Percentiles rank a stretch among this genome's conserved stretches.
phyloP scores from a whole-genome alignment of 768 basidiomycete species.

The Xanthoconium stramineum region DNA sequence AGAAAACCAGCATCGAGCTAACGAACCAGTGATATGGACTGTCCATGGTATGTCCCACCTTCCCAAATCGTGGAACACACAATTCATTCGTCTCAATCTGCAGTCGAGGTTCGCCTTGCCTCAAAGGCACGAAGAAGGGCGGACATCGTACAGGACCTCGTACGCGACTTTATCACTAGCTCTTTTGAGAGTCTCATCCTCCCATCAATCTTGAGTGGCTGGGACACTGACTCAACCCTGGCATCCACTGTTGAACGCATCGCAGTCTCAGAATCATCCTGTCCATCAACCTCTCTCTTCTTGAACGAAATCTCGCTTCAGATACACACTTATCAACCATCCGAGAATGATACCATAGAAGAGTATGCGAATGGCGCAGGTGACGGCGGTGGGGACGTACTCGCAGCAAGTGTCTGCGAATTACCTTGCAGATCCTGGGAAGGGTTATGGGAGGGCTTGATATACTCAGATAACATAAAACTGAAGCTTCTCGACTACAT shows the following conservation, averaged over 20 bases:
- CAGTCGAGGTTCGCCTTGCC: conserved; percentile 83
- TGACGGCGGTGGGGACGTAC: conserved; percentile 64
- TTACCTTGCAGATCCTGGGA: conserved; percentile 83
- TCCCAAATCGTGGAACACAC: neutral
- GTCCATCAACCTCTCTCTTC: conserved; percentile 51
- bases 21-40: conserved; percentile 46
- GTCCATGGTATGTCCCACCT: conserved; percentile 53
- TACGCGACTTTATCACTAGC: conserved; percentile 50
- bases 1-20: neutral
- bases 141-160: conserved; percentile 67
- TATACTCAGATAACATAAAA: conserved; percentile 85
- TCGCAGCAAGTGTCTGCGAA: conserved; percentile 87
- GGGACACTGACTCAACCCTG: conserved; percentile 74
- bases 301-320: conserved; percentile 62
- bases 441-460: conserved; percentile 89
- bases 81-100: neutral
- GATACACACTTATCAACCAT: conserved; percentile 87
- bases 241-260: conserved; percentile 75
- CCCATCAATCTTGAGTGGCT: conserved; percentile 71
- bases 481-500: conserved; percentile 89
- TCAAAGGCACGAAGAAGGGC: conserved; percentile 67
- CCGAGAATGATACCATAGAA: conserved; percentile 61
- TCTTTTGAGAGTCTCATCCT: conserved; percentile 67
- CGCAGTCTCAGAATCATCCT: conserved; percentile 65
- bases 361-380: conserved; percentile 65